Evolutionary conservation across 164 flowering plant species (phyloP), one percentile per base, ranked within the genome.

Genomic region (Vitis amurensis): DNA sequence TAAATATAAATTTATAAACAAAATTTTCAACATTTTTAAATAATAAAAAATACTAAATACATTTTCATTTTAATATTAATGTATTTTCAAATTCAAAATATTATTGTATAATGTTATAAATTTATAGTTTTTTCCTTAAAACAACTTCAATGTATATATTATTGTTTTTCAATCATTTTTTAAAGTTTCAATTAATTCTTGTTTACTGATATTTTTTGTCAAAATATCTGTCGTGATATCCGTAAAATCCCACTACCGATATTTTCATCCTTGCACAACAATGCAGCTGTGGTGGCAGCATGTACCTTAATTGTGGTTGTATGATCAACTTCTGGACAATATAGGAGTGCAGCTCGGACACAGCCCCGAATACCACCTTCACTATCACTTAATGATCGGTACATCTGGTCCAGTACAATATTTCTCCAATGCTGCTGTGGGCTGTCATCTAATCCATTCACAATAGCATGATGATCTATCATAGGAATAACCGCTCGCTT

Each of bases 291-390:
- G 23, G 13, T 47, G 16, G 61, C 37, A 69, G 66, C 51, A 77
- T 51, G 23, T 73, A 80, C 83, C 85, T 75, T 72, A 57, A 66
- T 63, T 48, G 31, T 31, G 50, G 56, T 49, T n/a, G 61, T 30
- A 61, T 37, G 55, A 69, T 71, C 66, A 66, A 27, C 74, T 58
- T 68, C 67, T 14, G 61, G 58, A 61, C 70, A 73, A 59, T 44
- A 73, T 31, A 61, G 64, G 78, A 84, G 74, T 57, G 80, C 89
- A 61, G 80, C 80, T 9, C 29, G 79, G 51, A 86, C 70, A 77
- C 88, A 82, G 14, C 69, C 65, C 51, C 51, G 71, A 61, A 87
- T 66, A 47, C 84, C 86, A 72, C 78, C 81, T 51, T 77, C 87
- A 66, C 70, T 66, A 63, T 59, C 76, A 61, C 72, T 68, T 14